Percentiles rank a stretch among this genome's conserved stretches.
Conservation (phyloP, 2,329 filamentous ascomycete species). For the Beauveria sp. region DNA sequence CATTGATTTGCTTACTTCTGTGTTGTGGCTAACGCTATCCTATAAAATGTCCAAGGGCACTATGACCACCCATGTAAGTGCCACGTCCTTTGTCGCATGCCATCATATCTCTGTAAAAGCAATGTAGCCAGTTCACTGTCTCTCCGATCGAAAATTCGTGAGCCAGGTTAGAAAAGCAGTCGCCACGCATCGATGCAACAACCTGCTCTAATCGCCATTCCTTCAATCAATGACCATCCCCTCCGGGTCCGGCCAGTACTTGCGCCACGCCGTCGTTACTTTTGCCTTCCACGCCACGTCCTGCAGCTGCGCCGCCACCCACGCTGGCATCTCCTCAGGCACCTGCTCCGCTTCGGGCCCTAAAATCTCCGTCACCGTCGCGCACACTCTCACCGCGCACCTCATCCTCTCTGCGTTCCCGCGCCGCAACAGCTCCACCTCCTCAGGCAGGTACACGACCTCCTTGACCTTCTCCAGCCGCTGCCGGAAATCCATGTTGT, state of each 20-base stretch:
- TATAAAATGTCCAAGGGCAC: too few species aligned
- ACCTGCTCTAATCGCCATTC: too few species aligned
- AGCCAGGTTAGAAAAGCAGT: too few species aligned
- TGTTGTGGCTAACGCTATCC: neutral
- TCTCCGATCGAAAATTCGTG: too few species aligned
- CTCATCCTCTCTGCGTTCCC: conserved; percentile 21
- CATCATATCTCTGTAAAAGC: too few species aligned
- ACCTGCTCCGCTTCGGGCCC: conserved; percentile 17
- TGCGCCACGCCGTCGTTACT: conserved; percentile 1
- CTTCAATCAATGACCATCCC: neutral
- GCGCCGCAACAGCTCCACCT: conserved; percentile 17
- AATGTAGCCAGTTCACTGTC: too few species aligned
- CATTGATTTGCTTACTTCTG: neutral
- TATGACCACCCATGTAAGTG: too few species aligned
- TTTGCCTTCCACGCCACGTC: conserved; percentile 20
- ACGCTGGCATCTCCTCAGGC: conserved; percentile 15
- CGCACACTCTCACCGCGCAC: conserved; percentile 20
- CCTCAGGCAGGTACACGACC: conserved; percentile 22
- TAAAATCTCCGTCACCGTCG: conserved; percentile 19
- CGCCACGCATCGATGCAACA: too few species aligned
- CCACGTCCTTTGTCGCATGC: too few species aligned
- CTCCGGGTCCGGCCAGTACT: neutral
- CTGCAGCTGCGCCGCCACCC: conserved; percentile 19
- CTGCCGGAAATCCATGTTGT: conserved; percentile 15
- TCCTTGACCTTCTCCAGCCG: conserved; percentile 18